Evolutionary conservation across 805 yeast species (phyloP), one percentile per base, ranked within the genome.

Genomic region (Sugiyamaella smithiae): DNA sequence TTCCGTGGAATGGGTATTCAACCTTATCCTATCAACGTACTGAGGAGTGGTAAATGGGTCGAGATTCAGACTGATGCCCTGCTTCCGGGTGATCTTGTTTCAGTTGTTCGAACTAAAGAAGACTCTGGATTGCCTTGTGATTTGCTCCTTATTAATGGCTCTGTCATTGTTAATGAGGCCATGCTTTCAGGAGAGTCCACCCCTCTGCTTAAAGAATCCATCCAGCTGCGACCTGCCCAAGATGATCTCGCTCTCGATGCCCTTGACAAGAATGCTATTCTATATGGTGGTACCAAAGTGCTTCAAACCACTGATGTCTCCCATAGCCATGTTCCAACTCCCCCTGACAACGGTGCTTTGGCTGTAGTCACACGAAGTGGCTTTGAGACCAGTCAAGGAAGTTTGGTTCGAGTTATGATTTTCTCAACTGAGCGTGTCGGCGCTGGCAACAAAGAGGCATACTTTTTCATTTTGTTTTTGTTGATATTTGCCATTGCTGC

Each of bases 141-240:
- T 68, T 69, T 93, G 69, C 68, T 93, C 31, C 74, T 93, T 40
- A 67, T 88, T 45, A 90, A 84, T 60, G 99, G 99, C 45, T 77
- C 96, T 16, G 93, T 95, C 57, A 93, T 93, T 63, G 95, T 93
- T 40, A 93, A 93, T 65, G 99, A 93, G 75, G 99, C 99, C 20
- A 93, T 93, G 99, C 81, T 93, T 49, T 88, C 97, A 4, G 99
- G 99, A 67, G 99, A 93, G 72, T 89, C 97, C 4, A 93, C 99
- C 38, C 99, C 99, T 5, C 74, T 93, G 58, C 80, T 93, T 64
- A 93, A 93, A 64, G 99, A 93, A 69, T 86, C 96, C 1, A 80
- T 90, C 56, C 81, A 80, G 56, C 78, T 87, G 58, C 86, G 99
- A 70, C 95, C 95, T 23, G 69, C 73, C 26, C 68, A 75, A 16